Evolutionary conservation across 495 filamentous ascomycete genomes (phyloP).

Genomic region (Bathelium albidoporum): DNA sequence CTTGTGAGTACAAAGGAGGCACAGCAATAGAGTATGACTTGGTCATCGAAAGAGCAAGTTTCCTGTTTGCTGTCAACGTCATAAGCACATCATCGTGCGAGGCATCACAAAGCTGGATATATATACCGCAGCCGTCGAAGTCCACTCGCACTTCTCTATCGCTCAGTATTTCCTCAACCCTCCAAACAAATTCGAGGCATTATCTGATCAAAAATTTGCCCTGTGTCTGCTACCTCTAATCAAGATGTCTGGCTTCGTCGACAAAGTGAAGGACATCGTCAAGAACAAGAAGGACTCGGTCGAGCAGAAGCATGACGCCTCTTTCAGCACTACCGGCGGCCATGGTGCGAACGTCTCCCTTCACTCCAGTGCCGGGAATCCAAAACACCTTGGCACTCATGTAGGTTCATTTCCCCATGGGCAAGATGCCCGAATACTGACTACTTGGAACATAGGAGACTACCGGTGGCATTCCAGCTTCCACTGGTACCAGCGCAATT

Average conservation of each 20-base stretch:
- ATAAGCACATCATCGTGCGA: not conserved
- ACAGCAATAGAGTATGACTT: not conserved
- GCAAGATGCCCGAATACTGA: not conserved
- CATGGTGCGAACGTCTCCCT: not conserved
- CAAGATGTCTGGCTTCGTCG: slow-evolving; percentile 8
- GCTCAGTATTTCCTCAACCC: not conserved
- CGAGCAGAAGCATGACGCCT: not conserved
- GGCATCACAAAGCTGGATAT: not conserved
- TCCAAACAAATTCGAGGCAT: not conserved
- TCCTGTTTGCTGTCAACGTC: not conserved
- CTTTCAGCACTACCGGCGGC: not conserved
- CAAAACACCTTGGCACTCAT: not conserved
- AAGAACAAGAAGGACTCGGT: not conserved
- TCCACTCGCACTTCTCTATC: not conserved
- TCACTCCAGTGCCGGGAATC: not conserved
- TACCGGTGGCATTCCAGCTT: not conserved
- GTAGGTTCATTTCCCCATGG: not conserved
- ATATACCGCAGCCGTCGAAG: not conserved
- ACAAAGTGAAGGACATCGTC: slow-evolving; percentile 9
- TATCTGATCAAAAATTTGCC: not conserved
- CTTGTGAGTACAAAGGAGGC: not conserved
- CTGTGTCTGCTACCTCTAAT: not conserved
- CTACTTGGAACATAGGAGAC: not conserved
- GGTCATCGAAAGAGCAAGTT: not conserved
- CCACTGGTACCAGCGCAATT: not conserved